Evolutionary conservation across 1,284 basidiomycete genomes (phyloP).

Genomic region (Trametes pubescens): DNA sequence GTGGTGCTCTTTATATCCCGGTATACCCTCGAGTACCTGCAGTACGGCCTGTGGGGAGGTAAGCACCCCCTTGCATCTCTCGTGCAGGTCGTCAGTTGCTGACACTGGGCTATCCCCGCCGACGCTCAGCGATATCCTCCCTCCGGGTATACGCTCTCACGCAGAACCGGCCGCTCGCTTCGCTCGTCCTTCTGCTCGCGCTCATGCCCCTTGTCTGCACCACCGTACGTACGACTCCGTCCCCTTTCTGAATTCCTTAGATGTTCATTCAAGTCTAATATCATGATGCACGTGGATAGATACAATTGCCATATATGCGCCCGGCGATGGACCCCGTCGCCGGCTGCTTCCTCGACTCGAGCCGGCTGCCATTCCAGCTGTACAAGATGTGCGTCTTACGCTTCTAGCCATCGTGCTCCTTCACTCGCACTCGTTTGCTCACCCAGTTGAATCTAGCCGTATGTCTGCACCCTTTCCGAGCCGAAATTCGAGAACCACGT

Average conservation of each 20-base stretch:
- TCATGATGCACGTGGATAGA: not conserved
- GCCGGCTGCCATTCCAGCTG: not conserved
- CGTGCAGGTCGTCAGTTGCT: no score
- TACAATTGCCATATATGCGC: not conserved
- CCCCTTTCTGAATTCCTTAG: no score
- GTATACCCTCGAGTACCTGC: not conserved
- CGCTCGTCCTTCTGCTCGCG: not conserved
- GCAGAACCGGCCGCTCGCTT: not conserved
- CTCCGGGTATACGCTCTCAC: not conserved
- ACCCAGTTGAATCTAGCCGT: not conserved
- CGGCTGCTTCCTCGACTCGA: not conserved
- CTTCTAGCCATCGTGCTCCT: no score
- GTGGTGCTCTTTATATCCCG: not conserved
- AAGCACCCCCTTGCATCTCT: not conserved
- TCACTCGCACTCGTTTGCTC: not conserved
- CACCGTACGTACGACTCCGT: not conserved
- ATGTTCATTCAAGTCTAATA: not conserved
- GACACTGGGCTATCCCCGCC: no score
- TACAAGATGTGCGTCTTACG: slow-evolving; percentile 3
- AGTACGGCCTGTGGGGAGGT: slow-evolving; percentile 14
- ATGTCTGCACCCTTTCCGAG: no score
- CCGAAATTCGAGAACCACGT: no score
- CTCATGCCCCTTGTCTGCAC: not conserved
- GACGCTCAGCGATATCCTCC: slow-evolving; percentile 1
- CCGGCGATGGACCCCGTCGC: not conserved